Conservation (phyloP, 2,329 filamentous ascomycete species). For the Xylaria sp. region DNA sequence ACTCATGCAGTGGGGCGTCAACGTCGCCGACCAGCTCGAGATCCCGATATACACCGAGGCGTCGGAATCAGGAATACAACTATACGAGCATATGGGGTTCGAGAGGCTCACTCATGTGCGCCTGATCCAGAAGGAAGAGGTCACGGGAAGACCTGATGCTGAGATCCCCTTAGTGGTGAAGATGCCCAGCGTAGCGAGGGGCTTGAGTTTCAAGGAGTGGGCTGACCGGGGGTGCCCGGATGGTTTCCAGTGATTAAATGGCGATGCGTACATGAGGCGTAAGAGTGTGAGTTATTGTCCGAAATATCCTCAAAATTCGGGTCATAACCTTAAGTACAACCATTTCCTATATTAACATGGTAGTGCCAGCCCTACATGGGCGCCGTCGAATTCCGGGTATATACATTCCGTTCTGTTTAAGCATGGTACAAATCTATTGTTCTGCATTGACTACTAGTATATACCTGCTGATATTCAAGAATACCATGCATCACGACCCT, state of each 20-base stretch:
- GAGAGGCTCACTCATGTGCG: constrained; percentile 23
- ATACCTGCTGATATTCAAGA: too few species aligned
- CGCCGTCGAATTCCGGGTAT: too few species aligned
- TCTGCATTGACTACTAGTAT: too few species aligned
- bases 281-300: too few species aligned
- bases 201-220: constrained; percentile 29
- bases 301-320: too few species aligned
- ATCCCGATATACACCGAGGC: constrained; percentile 32
- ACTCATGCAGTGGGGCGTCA: constrained; percentile 30
- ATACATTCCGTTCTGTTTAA: too few species aligned
- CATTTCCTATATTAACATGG: too few species aligned
- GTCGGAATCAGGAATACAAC: constrained; percentile 16
- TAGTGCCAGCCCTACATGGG: too few species aligned
- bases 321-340: too few species aligned
- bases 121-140: constrained; percentile 28
- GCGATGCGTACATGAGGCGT: too few species aligned
- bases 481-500: too few species aligned
- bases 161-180: constrained; percentile 31
- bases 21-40: constrained; percentile 26
- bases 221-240: constrained; percentile 21
- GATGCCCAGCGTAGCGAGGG: constrained; percentile 29
- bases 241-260: constrained; percentile 9
- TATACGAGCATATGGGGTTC: constrained; percentile 28
- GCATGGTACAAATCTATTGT: too few species aligned
- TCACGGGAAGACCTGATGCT: constrained; percentile 22